These are phyloP conservation scores for Hypoxylon sp. DNA, from an alignment of 2,329 filamentous ascomycete genomes.

Conservation along the genomic window DNA sequence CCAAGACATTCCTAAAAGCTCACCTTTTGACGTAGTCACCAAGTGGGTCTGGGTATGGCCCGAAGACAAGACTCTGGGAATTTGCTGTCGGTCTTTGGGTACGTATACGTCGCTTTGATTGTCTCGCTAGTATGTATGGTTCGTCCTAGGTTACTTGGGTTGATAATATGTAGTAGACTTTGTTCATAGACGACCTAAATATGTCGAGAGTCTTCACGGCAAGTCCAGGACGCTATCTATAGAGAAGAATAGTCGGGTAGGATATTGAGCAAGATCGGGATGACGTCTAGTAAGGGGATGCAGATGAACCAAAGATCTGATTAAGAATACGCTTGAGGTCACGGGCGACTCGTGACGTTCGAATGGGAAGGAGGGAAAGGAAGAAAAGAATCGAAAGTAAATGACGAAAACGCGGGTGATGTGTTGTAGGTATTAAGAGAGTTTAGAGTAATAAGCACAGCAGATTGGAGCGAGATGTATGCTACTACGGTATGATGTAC, in stretches of 20 bases:
- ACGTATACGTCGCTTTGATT: slow-evolving; percentile 27
- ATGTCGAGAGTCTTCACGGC: neutral
- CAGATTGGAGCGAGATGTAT: slow-evolving; percentile 47
- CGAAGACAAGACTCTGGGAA: slow-evolving; percentile 21
- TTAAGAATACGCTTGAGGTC: slow-evolving; percentile 26
- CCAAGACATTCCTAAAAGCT: slow-evolving; percentile 38
- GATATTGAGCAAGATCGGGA: slow-evolving; percentile 16
- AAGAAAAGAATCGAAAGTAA: slow-evolving; percentile 38
- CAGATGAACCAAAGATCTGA: slow-evolving; percentile 31
- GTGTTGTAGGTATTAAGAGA: slow-evolving; percentile 44
- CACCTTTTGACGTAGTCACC: slow-evolving; percentile 36
- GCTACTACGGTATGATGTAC: slow-evolving; percentile 46
- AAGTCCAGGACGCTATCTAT: slow-evolving; percentile 4
- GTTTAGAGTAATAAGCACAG: slow-evolving; percentile 44
- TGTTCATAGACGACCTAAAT: slow-evolving; percentile 7
- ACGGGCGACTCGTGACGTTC: slow-evolving; percentile 34
- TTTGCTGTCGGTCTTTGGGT: slow-evolving; percentile 16
- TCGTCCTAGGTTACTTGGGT: slow-evolving; percentile 16
- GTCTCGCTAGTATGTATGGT: slow-evolving; percentile 27
- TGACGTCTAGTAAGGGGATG: slow-evolving; percentile 24
- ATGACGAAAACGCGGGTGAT: slow-evolving; percentile 47
- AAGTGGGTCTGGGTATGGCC: slow-evolving; percentile 38
- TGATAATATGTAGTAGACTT: slow-evolving; percentile 3
- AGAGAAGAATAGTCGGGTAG: slow-evolving; percentile 10
- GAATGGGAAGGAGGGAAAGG: slow-evolving; percentile 34